These are phyloP conservation scores for Stromatinia cepivora DNA, from an alignment of 2,329 filamentous ascomycete genomes.

Conservation along the genomic window DNA sequence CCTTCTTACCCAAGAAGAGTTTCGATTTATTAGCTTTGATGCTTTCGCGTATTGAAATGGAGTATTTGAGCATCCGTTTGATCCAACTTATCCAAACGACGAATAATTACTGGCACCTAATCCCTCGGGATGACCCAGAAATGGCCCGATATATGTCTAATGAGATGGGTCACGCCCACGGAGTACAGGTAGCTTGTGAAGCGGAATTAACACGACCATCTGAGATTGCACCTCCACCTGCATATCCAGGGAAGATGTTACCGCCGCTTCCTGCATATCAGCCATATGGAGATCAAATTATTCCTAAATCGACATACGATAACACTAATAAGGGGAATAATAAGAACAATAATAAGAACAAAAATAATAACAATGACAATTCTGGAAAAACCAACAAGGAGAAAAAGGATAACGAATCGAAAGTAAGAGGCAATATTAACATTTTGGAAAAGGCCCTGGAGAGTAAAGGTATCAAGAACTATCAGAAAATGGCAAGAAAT, in stretches of 20 bases:
- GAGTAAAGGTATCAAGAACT: background rate
- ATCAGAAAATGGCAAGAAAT: slow-evolving; percentile 7
- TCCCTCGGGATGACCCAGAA: slow-evolving; percentile 6
- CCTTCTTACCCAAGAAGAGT: slow-evolving; percentile 7
- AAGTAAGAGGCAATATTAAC: slow-evolving; percentile 4
- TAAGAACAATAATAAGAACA: background rate
- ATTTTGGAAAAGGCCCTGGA: slow-evolving; percentile 4
- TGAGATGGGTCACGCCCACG: slow-evolving; percentile 8
- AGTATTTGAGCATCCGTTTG: slow-evolving; percentile 13
- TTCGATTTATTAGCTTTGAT: slow-evolving; percentile 15
- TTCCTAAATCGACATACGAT: background rate
- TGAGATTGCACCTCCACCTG: slow-evolving; percentile 22
- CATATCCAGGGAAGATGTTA: slow-evolving; percentile 20
- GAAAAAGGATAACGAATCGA: background rate
- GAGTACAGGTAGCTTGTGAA: slow-evolving; percentile 14
- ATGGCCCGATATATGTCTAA: background rate
- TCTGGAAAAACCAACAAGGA: background rate
- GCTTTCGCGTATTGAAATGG: slow-evolving; percentile 23
- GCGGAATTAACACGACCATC: slow-evolving; percentile 15
- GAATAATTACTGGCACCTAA: slow-evolving; percentile 16
- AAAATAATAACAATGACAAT: too few species aligned
- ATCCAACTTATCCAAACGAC: slow-evolving; percentile 15
- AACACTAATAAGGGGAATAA: background rate
- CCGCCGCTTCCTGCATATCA: background rate
- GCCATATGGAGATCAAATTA: slow-evolving; percentile 13